Evolutionary conservation across 73 alveolate species (phyloP).

Genomic region (Symbiodinium pilosum): DNA sequence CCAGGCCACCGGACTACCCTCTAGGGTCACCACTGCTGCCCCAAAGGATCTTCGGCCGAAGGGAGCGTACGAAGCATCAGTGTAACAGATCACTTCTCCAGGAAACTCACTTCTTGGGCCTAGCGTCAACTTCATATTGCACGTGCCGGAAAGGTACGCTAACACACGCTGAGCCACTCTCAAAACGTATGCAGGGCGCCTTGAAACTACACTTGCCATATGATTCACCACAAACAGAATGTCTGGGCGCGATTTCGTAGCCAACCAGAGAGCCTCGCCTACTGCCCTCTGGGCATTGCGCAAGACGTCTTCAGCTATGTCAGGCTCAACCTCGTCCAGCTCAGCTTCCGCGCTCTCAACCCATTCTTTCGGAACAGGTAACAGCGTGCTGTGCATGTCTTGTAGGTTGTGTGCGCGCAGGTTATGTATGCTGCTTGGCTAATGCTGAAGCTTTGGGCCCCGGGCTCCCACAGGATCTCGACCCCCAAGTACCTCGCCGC

Average conservation of each 20-base stretch:
- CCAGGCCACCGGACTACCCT: not conserved
- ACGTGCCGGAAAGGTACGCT: not conserved
- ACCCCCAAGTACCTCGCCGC: not conserved
- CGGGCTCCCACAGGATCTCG: not conserved
- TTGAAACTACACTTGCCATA: not conserved
- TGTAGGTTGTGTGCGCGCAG: not conserved
- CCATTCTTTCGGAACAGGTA: not conserved
- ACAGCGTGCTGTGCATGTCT: not conserved
- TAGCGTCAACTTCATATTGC: not conserved
- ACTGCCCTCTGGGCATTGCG: not conserved
- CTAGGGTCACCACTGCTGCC: not conserved
- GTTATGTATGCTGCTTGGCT: not conserved
- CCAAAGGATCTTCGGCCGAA: not conserved
- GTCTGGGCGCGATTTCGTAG: not conserved
- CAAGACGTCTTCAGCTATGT: not conserved
- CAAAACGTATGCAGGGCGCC: not conserved
- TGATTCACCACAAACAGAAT: not conserved
- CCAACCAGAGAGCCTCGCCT: not conserved
- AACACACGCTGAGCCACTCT: not conserved
- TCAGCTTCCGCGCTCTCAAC: not conserved
- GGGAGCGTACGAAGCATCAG: not conserved
- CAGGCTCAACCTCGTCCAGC: not conserved
- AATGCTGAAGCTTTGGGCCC: not conserved
- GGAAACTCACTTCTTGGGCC: not conserved
- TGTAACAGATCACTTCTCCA: not conserved